Evolutionary conservation across 768 basidiomycete genomes (phyloP), one percentile per base, ranked within the genome.

Genomic region (Rhizopogon vinicolor): DNA sequence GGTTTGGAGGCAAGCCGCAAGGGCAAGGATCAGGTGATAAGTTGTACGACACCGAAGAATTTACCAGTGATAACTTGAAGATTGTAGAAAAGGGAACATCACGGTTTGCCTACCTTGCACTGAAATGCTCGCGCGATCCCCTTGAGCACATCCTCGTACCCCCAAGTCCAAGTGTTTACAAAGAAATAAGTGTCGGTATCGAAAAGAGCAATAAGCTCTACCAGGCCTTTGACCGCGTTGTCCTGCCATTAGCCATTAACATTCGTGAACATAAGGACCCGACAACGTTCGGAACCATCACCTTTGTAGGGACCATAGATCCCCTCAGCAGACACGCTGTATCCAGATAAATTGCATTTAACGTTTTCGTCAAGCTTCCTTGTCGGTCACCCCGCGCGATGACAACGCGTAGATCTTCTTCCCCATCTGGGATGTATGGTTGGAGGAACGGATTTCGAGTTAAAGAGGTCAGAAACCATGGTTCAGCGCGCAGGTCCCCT

Each of bases 81-180:
- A 33, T 9, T 52, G 35, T 10, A 19, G 35, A 10, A 63, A 67
- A 22, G 12, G n/a, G 39, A 13, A 22, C 4, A 25, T 25, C 25
- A 5, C 25, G 25, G 19, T 9, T 48, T 35, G 7, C 48, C 14
- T 60, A 88, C 90, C 72, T 81, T 77, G 52, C 78, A 73, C 35
- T 81, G 75, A 62, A 96, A 98, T 0, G 76, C 74, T 2, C 76
- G 71, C 2, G 88, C 80, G 7, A 98, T 73, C 0, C 78, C 89
- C 63, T 92, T 91, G 29, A 97, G 74, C 13, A 95, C 73, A 54
- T 94, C 91, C 69, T 99, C 96, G 66, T 97, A 98, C 1, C 96
- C 96, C 87, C 90, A 95, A 0, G 95, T 96, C 96, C 96, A 99
- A 0, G 82, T 67, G 64, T 97, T 96, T 55, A 99, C 76, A 72